Evolutionary conservation across 805 yeast species (phyloP).

Genomic region (Saccharomycopsis fermentans): DNA sequence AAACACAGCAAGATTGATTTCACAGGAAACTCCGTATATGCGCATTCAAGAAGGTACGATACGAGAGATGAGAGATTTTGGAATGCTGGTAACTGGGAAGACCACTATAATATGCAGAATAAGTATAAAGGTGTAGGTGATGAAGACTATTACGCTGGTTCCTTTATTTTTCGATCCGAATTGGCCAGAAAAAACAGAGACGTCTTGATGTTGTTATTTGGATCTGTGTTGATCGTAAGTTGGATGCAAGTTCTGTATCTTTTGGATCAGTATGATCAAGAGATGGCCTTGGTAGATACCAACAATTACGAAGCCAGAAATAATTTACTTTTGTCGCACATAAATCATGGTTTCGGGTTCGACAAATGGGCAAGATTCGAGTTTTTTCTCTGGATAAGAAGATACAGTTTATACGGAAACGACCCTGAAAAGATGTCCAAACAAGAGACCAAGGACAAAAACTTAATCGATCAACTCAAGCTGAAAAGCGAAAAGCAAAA

Average conservation of each 20-base stretch:
- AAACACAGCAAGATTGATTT: constrained; percentile 16
- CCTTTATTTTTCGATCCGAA: constrained; percentile 21
- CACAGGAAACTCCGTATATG: neutral
- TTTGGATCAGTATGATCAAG: constrained; percentile 33
- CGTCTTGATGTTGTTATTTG: constrained; percentile 23
- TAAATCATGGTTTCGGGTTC: constrained; percentile 30
- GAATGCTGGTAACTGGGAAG: constrained; percentile 45
- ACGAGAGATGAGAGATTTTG: constrained; percentile 29
- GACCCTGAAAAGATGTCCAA: constrained; percentile 6
- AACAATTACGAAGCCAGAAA: constrained; percentile 23
- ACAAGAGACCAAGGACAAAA: constrained; percentile 10
- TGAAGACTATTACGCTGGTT: constrained; percentile 18
- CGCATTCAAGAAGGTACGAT: constrained; percentile 1
- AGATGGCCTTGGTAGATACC: constrained; percentile 21
- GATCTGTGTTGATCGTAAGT: constrained; percentile 24
- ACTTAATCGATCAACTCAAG: constrained; percentile 1
- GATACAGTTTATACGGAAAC: constrained; percentile 9
- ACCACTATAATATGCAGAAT: constrained; percentile 26
- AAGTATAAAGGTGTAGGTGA: neutral
- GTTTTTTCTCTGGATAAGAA: constrained; percentile 31
- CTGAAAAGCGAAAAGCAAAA: constrained; percentile 1
- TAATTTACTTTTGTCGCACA: constrained; percentile 27
- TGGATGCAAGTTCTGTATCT: constrained; percentile 24
- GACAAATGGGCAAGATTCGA: constrained; percentile 28
- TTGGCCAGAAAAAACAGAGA: constrained; percentile 20